phyloP scores from a whole-genome alignment of 2,329 filamentous ascomycete genomes.

The Trichoderma guizhouense region DNA sequence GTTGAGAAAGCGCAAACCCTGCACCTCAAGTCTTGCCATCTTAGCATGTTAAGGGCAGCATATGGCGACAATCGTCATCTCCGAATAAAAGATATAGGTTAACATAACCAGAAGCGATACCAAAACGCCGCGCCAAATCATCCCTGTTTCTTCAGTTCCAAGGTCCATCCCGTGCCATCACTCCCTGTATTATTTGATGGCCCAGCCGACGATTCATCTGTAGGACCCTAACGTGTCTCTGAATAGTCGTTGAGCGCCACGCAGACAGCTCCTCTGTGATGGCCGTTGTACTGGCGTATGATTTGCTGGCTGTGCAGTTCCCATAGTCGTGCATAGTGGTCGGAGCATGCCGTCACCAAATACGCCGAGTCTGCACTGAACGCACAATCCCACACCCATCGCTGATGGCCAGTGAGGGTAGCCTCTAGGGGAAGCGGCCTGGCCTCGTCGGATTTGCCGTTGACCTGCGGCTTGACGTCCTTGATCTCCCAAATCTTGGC shows the following conservation, averaged over 20 bases:
- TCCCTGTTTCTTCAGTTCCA: neutral
- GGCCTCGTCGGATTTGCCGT: constrained; percentile 34
- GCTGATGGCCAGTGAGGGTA: constrained; percentile 83
- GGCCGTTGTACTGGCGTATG: constrained; percentile 92
- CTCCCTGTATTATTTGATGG: neutral
- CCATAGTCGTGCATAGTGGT: constrained; percentile 91
- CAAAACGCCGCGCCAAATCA: constrained; percentile 5
- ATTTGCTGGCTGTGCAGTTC: constrained; percentile 83
- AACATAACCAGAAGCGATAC: neutral
- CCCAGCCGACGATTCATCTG: neutral
- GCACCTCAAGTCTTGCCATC: neutral
- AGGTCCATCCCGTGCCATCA: neutral
- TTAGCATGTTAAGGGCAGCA: neutral
- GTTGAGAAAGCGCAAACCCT: no score
- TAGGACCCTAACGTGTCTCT: constrained; percentile 43
- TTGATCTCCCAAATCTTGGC: constrained; percentile 93
- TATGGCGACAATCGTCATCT: neutral
- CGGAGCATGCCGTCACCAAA: constrained; percentile 86
- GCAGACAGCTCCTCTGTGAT: constrained; percentile 87
- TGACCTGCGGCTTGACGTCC: constrained; percentile 57
- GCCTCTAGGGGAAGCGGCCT: constrained; percentile 77
- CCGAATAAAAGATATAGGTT: neutral
- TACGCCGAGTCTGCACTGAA: constrained; percentile 93
- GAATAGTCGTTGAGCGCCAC: constrained; percentile 88
- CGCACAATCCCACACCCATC: constrained; percentile 97